Percentiles rank a stretch among this genome's conserved stretches.
Evolutionary conservation across 2,329 filamentous ascomycete genomes (phyloP).

Genomic region (Aspergillus ruber): DNA sequence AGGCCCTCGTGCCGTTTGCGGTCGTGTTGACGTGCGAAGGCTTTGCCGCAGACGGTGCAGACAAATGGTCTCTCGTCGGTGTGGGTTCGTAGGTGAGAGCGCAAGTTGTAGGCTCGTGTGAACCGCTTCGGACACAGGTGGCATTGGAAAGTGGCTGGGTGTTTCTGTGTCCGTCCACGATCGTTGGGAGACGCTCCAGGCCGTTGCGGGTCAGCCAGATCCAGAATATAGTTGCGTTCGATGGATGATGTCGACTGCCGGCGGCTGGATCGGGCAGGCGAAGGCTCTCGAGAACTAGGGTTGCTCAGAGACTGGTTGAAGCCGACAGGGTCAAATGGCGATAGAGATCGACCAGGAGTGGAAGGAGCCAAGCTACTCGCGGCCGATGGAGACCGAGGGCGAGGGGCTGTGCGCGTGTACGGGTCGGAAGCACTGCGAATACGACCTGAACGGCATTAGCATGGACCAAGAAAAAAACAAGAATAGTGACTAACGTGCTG

Average conservation of each 20-base stretch:
- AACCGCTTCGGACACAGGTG: conserved; percentile 90
- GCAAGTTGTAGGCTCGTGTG: conserved; percentile 90
- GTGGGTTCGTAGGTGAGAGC: conserved; percentile 90
- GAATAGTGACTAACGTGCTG: conserved; percentile 43
- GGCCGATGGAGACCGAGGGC: conserved; percentile 29
- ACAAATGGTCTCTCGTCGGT: conserved; percentile 97
- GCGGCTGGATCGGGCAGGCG: conserved; percentile 37
- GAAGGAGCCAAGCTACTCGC: conserved; percentile 27
- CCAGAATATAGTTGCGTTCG: conserved; percentile 72
- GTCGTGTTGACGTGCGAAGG: conserved; percentile 94
- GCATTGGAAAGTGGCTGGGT: conserved; percentile 95
- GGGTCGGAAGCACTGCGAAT: conserved; percentile 58
- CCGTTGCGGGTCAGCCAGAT: conserved; percentile 81
- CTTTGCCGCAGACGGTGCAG: conserved; percentile 93
- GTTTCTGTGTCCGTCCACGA: conserved; percentile 85
- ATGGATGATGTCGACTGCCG: conserved; percentile 43
- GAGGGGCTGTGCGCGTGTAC: conserved; percentile 42
- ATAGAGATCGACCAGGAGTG: conserved; percentile 35
- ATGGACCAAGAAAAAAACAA: conserved; percentile 1
- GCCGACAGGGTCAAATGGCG: conserved; percentile 31
- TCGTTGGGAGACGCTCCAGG: conserved; percentile 57
- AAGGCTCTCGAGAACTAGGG: conserved; percentile 39
- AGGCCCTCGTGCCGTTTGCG: conserved; percentile 94
- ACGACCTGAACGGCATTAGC: conserved; percentile 38
- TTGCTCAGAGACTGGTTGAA: conserved; percentile 30